Evolutionary conservation across 1,139 yeast genomes (phyloP).

Genomic region (Magnusiomyces sp.): DNA sequence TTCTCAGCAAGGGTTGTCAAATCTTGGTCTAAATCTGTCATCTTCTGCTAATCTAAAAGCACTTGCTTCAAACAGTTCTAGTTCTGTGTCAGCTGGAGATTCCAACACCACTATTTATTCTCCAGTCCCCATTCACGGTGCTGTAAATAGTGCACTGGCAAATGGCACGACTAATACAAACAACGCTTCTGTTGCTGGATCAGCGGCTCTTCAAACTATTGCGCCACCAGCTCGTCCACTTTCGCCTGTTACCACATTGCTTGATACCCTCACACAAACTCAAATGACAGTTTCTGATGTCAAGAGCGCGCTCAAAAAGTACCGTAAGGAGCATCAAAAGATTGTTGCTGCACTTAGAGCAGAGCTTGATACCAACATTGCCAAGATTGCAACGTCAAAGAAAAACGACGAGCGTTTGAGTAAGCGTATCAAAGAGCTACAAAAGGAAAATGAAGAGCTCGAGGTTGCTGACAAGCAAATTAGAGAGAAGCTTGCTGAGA

Average conservation of each 20-base stretch:
- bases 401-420: slow-evolving; percentile 31
- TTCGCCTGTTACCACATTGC: slow-evolving; percentile 32
- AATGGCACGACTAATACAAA: background rate
- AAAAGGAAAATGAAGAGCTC: slow-evolving; percentile 28
- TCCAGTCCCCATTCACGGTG: background rate
- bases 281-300: slow-evolving; percentile 29
- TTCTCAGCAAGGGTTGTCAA: no score
- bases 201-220: slow-evolving; percentile 4
- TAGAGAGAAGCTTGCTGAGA: slow-evolving; percentile 16
- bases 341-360: slow-evolving; percentile 27
- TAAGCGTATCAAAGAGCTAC: slow-evolving; percentile 27
- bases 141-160: no score
- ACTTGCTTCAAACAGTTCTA: no score
- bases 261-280: slow-evolving; percentile 32
- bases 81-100: no score
- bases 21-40: no score
- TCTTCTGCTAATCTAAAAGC: no score
- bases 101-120: no score
- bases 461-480: slow-evolving; percentile 28
- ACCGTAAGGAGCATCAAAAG: slow-evolving; percentile 30
- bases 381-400: slow-evolving; percentile 28
- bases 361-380: slow-evolving; percentile 29
- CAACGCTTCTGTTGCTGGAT: background rate
- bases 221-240: slow-evolving; percentile 27
- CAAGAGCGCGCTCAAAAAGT: slow-evolving; percentile 27